Evolutionary conservation across 345 rosid species (phyloP).

Genomic region (Nasturtium officinale): DNA sequence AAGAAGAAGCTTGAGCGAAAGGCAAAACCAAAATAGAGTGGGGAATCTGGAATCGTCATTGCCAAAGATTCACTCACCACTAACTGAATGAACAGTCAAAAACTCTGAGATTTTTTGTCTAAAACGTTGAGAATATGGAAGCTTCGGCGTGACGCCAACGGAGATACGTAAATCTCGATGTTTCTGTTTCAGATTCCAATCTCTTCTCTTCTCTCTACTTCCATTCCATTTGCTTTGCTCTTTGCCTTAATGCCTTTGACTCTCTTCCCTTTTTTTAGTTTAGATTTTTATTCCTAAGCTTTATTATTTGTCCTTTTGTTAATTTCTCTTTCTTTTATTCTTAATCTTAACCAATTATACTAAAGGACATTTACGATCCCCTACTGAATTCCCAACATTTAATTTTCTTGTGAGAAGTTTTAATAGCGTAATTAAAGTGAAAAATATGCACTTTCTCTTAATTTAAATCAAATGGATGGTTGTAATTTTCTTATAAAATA

Average conservation of each 20-base stretch:
- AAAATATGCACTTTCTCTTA: not conserved
- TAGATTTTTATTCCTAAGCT: conserved; percentile 9
- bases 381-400: not conserved
- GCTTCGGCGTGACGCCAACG: conserved; percentile 46
- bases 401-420: not conserved
- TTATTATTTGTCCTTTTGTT: conserved; percentile 28
- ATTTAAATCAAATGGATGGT: not conserved
- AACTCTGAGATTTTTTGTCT: not conserved
- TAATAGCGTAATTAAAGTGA: too few species aligned
- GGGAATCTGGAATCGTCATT: conserved; percentile 45
- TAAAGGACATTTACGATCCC: not conserved
- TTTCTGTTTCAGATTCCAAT: conserved; percentile 41
- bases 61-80: conserved; percentile 35
- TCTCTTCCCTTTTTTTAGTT: conserved; percentile 19
- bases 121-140: conserved; percentile 27
- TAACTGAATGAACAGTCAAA: conserved; percentile 25
- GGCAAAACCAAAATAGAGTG: conserved; percentile 30
- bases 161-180: conserved; percentile 50
- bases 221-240: conserved; percentile 39
- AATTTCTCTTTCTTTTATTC: conserved; percentile 11
- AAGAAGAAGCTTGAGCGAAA: conserved; percentile 41
- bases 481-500: not conserved
- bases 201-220: conserved; percentile 20
- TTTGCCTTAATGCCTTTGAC: conserved; percentile 40
- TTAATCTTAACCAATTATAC: conserved; percentile 8